Percentiles rank a stretch among this genome's conserved stretches.
phyloP scores from a whole-genome alignment of 495 filamentous ascomycete genomes.

The Penicillium herquei region DNA sequence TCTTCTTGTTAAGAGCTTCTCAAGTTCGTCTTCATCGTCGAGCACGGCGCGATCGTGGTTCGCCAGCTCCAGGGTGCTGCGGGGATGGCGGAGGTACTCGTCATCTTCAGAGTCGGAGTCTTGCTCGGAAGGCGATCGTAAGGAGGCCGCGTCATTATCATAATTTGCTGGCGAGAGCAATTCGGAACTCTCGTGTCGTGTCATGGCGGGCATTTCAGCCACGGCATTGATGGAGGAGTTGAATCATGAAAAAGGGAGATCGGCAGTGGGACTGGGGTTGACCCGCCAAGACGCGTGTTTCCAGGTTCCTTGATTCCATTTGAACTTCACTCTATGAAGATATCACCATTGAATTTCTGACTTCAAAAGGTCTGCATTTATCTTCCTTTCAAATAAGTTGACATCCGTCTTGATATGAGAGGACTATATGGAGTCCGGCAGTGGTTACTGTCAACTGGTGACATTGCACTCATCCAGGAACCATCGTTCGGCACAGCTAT shows the following conservation, averaged over 20 bases:
- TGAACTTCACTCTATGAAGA: background rate
- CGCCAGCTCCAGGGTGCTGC: constrained; percentile 68
- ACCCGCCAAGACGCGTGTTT: constrained; percentile 6
- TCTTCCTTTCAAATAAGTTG: no score
- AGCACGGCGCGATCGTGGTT: constrained; percentile 74
- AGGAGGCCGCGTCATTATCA: constrained; percentile 66
- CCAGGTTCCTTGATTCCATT: background rate
- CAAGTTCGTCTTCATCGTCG: constrained; percentile 85
- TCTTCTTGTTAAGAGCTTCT: constrained; percentile 63
- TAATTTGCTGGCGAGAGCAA: constrained; percentile 63
- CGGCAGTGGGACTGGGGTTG: constrained; percentile 4
- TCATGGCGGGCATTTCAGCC: constrained; percentile 24
- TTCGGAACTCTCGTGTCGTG: constrained; percentile 28
- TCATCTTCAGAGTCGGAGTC: constrained; percentile 79
- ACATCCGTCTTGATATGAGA: no score
- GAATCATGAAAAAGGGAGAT: constrained; percentile 5
- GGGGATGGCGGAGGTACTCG: constrained; percentile 57
- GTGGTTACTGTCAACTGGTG: no score
- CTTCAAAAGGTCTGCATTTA: no score
- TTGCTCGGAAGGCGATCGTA: constrained; percentile 66
- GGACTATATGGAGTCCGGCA: no score
- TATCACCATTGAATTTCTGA: no score
- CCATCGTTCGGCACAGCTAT: no score
- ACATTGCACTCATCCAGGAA: no score
- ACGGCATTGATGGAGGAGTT: constrained; percentile 7